These are phyloP conservation scores for Letharia lupina DNA, from an alignment of 495 filamentous ascomycete genomes.

Conservation along the genomic window DNA sequence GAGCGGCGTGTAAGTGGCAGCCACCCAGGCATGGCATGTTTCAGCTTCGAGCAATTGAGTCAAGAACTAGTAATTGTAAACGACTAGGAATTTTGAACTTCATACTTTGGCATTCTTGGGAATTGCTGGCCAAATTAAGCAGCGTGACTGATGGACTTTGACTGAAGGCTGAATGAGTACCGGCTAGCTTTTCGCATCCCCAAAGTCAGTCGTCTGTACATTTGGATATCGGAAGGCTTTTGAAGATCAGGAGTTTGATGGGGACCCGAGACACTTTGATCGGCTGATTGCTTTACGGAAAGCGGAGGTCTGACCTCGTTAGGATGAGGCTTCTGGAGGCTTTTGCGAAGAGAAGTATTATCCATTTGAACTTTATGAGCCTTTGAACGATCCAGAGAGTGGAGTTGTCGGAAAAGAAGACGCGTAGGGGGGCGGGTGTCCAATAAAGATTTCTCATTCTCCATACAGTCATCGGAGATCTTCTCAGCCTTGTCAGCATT, in stretches of 20 bases:
- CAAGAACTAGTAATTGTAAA: background rate
- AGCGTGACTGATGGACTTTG: background rate
- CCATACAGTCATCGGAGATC: background rate
- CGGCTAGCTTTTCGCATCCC: background rate
- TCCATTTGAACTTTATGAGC: background rate
- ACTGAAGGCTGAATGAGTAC: background rate
- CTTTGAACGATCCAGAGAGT: background rate
- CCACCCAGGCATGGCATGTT: background rate
- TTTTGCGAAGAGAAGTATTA: background rate
- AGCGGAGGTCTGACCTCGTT: background rate
- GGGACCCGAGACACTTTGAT: background rate
- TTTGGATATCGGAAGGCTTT: background rate
- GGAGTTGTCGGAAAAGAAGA: background rate
- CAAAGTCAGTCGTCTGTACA: background rate
- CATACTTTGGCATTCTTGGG: background rate
- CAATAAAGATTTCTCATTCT: background rate
- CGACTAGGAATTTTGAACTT: background rate
- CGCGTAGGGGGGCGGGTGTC: background rate
- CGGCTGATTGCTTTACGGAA: no score
- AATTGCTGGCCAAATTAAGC: background rate
- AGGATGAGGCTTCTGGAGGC: background rate
- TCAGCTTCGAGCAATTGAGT: background rate
- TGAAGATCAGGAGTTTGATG: background rate
- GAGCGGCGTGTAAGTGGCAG: background rate
- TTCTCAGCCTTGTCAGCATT: background rate